Evolutionary conservation across 345 rosid species (phyloP).

Genomic region (Microcos paniculata): DNA sequence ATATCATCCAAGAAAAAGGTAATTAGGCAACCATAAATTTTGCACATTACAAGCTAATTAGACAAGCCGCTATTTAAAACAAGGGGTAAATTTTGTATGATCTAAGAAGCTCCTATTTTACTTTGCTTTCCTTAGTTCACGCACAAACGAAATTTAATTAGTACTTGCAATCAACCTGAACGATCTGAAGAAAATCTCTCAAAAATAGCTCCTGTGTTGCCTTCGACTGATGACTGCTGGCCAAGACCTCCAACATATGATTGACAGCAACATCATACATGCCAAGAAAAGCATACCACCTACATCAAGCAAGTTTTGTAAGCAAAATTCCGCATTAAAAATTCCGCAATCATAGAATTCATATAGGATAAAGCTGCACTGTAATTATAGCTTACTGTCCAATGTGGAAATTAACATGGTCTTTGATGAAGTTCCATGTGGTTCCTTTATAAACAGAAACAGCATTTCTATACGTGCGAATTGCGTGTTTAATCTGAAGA

Average conservation of each 20-base stretch:
- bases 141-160: conserved; percentile 16
- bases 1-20: conserved; percentile 29
- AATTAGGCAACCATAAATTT: background rate
- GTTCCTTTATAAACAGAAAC: conserved; percentile 83
- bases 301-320: conserved; percentile 28
- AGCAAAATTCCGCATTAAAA: conserved; percentile 18
- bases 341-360: conserved; percentile 1
- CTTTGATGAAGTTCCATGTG: conserved; percentile 87
- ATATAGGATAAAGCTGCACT: conserved; percentile 16
- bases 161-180: conserved; percentile 51
- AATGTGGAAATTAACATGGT: conserved; percentile 90
- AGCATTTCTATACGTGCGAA: conserved; percentile 86
- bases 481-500: conserved; percentile 87
- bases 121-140: background rate
- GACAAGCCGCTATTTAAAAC: background rate
- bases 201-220: conserved; percentile 87
- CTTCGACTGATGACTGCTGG: conserved; percentile 84
- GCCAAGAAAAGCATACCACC: conserved; percentile 94
- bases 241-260: conserved; percentile 80
- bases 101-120: conserved; percentile 12
- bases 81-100: background rate
- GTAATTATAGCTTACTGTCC: conserved; percentile 75
- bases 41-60: background rate
- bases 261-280: conserved; percentile 81
- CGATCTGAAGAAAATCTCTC: conserved; percentile 75